A percentile compares a stretch with the other conserved stretches of the same genome.
Evolutionary conservation across 257 asterid species (phyloP).

Genomic region (Orobanche coerulescens): DNA sequence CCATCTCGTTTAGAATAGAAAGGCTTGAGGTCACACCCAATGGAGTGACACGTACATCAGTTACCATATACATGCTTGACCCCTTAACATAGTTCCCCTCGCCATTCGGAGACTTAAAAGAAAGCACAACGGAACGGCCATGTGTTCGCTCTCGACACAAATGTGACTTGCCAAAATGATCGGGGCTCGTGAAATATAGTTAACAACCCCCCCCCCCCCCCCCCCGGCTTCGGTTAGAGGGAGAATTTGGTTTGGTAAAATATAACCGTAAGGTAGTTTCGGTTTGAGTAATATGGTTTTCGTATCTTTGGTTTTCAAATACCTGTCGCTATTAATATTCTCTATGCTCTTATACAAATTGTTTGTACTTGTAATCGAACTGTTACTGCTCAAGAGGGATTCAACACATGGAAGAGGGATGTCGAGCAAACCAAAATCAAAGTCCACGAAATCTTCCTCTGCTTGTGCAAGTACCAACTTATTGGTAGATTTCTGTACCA

Average conservation of each 20-base stretch:
- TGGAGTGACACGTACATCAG: conserved; percentile 17
- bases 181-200: no score
- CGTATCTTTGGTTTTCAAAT: not conserved
- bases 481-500: conserved; percentile 15
- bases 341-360: conserved; percentile 15
- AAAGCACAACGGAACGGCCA: not conserved
- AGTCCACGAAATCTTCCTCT: conserved; percentile 13
- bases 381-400: not conserved
- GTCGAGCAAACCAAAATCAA: conserved; percentile 17
- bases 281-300: not conserved
- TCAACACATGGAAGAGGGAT: conserved; percentile 19
- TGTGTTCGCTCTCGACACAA: no score
- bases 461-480: conserved; percentile 23
- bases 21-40: not conserved
- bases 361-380: not conserved
- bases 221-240: not conserved
- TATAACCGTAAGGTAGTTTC: not conserved
- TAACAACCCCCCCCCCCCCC: no score
- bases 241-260: conserved; percentile 3
- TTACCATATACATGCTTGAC: conserved; percentile 2
- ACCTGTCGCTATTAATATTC: not conserved
- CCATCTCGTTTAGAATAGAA: not conserved
- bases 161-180: not conserved
- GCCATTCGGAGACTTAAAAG: not conserved
- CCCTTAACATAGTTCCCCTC: not conserved